Evolutionary conservation across 768 basidiomycete genomes (phyloP).

Genomic region (Podaxis rugospora): DNA sequence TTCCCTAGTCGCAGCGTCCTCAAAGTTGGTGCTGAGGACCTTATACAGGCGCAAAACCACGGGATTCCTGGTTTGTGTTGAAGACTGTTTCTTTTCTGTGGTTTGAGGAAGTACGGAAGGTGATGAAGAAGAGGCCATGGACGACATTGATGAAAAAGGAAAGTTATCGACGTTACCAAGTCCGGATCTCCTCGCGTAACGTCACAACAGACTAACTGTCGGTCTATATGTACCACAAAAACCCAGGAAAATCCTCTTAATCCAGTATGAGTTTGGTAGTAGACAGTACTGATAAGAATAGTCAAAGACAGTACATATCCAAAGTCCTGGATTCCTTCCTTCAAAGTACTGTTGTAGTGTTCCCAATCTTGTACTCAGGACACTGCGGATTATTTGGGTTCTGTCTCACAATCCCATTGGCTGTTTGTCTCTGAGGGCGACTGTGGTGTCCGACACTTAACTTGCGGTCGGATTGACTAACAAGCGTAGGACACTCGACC

Average conservation of each 20-base stretch:
- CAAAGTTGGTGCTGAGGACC: slow-evolving; percentile 76
- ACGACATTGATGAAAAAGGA: background rate
- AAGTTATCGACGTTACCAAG: background rate
- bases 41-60: slow-evolving; percentile 86
- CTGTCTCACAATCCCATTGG: no score
- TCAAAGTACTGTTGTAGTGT: slow-evolving; percentile 41
- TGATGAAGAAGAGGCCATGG: slow-evolving; percentile 2
- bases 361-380: slow-evolving; percentile 46
- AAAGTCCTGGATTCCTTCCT: slow-evolving; percentile 43
- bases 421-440: no score
- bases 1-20: slow-evolving; percentile 72
- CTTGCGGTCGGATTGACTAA: no score
- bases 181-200: background rate
- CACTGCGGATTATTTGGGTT: slow-evolving; percentile 23
- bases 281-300: background rate
- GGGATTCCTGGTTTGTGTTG: slow-evolving; percentile 53
- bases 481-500: no score
- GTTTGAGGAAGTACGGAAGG: background rate
- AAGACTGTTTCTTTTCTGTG: slow-evolving; percentile 13
- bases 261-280: background rate
- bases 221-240: background rate
- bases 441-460: no score
- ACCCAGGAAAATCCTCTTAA: background rate
- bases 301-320: background rate
- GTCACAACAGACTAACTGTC: background rate